Conservation (phyloP, 2,329 filamentous ascomycete species). For the Penicillium sp. region DNA sequence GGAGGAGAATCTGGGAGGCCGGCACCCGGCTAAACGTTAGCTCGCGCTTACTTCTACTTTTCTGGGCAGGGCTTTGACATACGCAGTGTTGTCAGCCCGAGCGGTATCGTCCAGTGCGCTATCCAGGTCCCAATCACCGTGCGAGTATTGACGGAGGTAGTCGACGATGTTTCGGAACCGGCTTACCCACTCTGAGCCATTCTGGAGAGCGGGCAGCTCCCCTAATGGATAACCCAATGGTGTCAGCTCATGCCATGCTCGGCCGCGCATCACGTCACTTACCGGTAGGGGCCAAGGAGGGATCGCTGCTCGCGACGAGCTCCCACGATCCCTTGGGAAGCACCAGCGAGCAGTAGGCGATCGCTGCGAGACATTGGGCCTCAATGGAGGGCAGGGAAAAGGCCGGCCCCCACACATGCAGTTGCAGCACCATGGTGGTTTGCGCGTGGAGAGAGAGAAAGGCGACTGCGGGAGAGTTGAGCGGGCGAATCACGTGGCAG, state of each 20-base stretch:
- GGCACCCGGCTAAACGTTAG: conserved; percentile 3
- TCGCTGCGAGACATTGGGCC: conserved; percentile 79
- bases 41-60: background rate
- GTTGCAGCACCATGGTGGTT: conserved; percentile 59
- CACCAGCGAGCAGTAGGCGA: conserved; percentile 69
- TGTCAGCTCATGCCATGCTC: conserved; percentile 9
- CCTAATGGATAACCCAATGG: conserved; percentile 37
- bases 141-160: conserved; percentile 49
- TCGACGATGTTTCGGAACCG: conserved; percentile 55
- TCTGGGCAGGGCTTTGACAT: conserved; percentile 20
- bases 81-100: conserved; percentile 52
- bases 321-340: conserved; percentile 63
- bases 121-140: conserved; percentile 51
- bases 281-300: conserved; percentile 68
- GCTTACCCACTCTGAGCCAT: conserved; percentile 54
- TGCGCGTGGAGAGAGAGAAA: conserved; percentile 17
- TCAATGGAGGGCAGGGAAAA: conserved; percentile 89
- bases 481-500: conserved; percentile 23
- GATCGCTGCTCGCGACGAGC: conserved; percentile 70
- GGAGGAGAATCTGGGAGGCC: conserved; percentile 50
- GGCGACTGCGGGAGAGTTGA: conserved; percentile 14
- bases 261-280: conserved; percentile 39
- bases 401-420: conserved; percentile 87
- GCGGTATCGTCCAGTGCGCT: conserved; percentile 41
- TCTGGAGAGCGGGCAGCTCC: conserved; percentile 57